Conservation (phyloP, 2,329 filamentous ascomycete genomes). For the Whalleya microplaca region DNA sequence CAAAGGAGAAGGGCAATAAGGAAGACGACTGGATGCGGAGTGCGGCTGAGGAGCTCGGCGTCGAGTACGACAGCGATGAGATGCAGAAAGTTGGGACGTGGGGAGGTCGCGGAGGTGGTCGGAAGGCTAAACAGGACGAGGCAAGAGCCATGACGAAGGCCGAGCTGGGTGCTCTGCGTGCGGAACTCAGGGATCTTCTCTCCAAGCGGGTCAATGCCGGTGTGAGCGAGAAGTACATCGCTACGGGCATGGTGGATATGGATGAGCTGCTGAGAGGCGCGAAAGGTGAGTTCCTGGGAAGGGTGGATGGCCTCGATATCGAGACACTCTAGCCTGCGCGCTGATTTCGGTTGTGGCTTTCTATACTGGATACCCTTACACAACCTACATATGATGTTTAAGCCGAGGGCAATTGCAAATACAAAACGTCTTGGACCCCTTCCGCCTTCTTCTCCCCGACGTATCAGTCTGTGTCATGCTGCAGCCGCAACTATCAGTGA, state of each 20-base stretch:
- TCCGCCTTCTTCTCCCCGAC: too few relatives aligned
- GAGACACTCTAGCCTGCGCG: slow-evolving; percentile 33
- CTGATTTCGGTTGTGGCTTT: too few relatives aligned
- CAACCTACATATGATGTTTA: too few relatives aligned
- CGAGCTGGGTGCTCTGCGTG: slow-evolving; percentile 71
- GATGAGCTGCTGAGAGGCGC: slow-evolving; percentile 69
- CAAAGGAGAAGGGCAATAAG: slow-evolving; percentile 83
- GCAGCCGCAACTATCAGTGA: too few relatives aligned
- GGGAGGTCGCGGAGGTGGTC: slow-evolving; percentile 71
- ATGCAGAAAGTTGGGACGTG: slow-evolving; percentile 68
- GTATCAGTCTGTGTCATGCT: too few relatives aligned
- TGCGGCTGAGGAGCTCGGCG: slow-evolving; percentile 89
- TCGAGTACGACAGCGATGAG: slow-evolving; percentile 91
- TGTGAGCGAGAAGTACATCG: slow-evolving; percentile 85
- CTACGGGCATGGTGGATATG: slow-evolving; percentile 82
- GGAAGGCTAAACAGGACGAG: slow-evolving; percentile 76
- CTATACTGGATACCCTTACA: too few relatives aligned
- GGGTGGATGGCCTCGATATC: slow-evolving; percentile 47
- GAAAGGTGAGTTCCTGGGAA: slow-evolving; percentile 69
- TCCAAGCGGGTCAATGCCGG: slow-evolving; percentile 79
- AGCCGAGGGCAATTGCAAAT: too few relatives aligned
- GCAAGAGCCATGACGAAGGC: slow-evolving; percentile 70
- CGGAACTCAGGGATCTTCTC: slow-evolving; percentile 73
- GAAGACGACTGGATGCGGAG: slow-evolving; percentile 83
- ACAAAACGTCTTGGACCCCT: too few relatives aligned